Evolutionary conservation across 192 early-diverging fungal genomes (phyloP), one percentile per base, ranked within the genome.

Genomic region (Entomortierella chlamydospora): DNA sequence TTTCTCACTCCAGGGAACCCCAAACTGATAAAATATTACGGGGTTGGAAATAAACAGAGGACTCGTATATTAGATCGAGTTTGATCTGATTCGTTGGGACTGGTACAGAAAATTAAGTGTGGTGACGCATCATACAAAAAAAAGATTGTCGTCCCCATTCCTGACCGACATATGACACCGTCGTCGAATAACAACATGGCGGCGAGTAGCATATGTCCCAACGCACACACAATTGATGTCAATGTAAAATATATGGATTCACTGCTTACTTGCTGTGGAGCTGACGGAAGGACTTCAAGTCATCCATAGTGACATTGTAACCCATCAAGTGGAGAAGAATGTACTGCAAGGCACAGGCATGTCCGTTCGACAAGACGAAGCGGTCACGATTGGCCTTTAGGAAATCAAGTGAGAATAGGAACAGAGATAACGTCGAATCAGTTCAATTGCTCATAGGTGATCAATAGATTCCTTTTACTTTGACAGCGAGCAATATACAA

Each of bases 351-450:
- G 91, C 95, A 77, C 97, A 97, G 37, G 82, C 98, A 84, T 99
- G 98, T 30, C 98, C 98, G 87, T 98, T 98, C 54, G 97, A 98
- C 62, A 99, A 89, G 17, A 99, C 94, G 72, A 99, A 99, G 47
- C 98, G 96, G 82, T 99, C 97, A 63, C 96, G 93, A 85, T 96
- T 97, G 78, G 93, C 83, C 91, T 91, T n/a, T n/a, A n/a, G 31
- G 2, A 30, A 66, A 37, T 57, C n/a, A 12, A 28, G 15, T 13
- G 8, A 20, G 39, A 41, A 13, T 41, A 41, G 13, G 39, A 41
- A 41, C 6, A 41, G 6, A 41, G n/a, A n/a, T n/a, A n/a, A n/a
- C 22, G 31, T 37, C 28, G 43, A 33, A 10, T 37, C 4, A 39
- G 30, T 68, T 23, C 53, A 45, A 37, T 37, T 37, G 34, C 4